Base-by-base conservation (phyloP, 768 basidiomycete species). In the Cyclocybe cylindracea region DNA sequence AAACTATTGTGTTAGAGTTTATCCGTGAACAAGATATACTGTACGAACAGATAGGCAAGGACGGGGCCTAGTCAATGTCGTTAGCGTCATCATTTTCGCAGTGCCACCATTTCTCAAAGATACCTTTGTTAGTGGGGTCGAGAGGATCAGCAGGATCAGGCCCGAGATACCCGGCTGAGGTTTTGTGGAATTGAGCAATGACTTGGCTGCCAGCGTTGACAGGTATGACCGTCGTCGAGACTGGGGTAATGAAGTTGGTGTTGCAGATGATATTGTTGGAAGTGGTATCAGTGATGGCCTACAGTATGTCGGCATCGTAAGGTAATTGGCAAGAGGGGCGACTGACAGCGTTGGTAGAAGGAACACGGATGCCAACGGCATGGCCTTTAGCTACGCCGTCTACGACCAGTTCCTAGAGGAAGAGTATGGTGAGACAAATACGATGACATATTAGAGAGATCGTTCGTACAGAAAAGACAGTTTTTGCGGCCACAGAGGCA, bases 201-300 rank as follows among this genome's bases (percentile, higher is more conserved):
- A 82, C 69, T 40, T 66, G 62, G 6, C 77, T 67, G 7, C 80
- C 81, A 48, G 78, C 80, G 1, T 80, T 69, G 14, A 79, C 76
- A 7, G 67, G 66, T 58, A 82, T 78, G 31, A 78, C 65, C 7
- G 67, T 65, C 42, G 64, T 59, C 18, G 75, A 78, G n/a, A 78
- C 64, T 10, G 76, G 78, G 41, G 69, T 65, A 54, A 74, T 78
- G 56, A 77, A 76, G 13, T 75, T 75, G 39, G 80, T 79, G 50
- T 83, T 83, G 70, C 81, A 83, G 42, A 82, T 82, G 29, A 74
- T 54, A 57, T 74, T 74, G 61, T 77, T 76, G 1, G 77, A 78
- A 2, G 74, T 78, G 10, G 82, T 72, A 59, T 82, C 77, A 14
- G 65, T 80, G 50, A 84, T 78, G 16, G 80, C 74, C 78, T 80